These are phyloP conservation scores for Plasmodium falciparum DNA, from an alignment of 169 alveolate species.

Conservation along the genomic window DNA sequence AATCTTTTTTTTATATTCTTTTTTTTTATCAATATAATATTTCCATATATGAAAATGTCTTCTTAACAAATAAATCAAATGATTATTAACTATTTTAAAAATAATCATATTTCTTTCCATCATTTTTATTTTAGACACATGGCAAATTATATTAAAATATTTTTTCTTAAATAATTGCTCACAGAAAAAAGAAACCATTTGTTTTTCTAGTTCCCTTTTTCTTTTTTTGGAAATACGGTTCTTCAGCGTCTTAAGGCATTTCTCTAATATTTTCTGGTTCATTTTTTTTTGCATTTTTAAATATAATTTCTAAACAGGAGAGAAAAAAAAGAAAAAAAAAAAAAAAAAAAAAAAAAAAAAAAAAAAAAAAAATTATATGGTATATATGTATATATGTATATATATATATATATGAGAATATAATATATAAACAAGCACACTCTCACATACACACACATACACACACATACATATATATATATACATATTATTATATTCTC, in stretches of 20 bases:
- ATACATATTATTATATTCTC: not conserved
- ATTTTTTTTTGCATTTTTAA: not conserved
- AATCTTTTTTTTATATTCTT: slow-evolving; percentile 8
- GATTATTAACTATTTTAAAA: not conserved
- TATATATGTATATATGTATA: not conserved
- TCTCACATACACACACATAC: not conserved
- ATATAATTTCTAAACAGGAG: slow-evolving; percentile 22
- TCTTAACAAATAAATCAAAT: not conserved
- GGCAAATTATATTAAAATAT: slow-evolving; percentile 4
- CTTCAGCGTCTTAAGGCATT: not conserved
- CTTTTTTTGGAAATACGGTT: slow-evolving; percentile 11
- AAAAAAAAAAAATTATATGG: not conserved
- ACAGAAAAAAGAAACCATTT: slow-evolving; percentile 6
- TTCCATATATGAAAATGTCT: slow-evolving; percentile 21
- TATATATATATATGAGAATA: not conserved
- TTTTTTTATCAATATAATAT: slow-evolving; percentile 2
- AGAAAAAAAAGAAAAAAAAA: not conserved
- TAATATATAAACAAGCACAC: not conserved
- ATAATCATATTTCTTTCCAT: not conserved
- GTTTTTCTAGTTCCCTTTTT: slow-evolving; percentile 21
- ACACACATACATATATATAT: not conserved
- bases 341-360: too few species aligned
- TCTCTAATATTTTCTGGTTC: slow-evolving; percentile 14
- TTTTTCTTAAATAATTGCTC: slow-evolving; percentile 4
- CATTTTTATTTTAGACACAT: not conserved